These are phyloP conservation scores for Gossypium longicalyx DNA, from an alignment of 345 rosid genomes.

Conservation along the genomic window DNA sequence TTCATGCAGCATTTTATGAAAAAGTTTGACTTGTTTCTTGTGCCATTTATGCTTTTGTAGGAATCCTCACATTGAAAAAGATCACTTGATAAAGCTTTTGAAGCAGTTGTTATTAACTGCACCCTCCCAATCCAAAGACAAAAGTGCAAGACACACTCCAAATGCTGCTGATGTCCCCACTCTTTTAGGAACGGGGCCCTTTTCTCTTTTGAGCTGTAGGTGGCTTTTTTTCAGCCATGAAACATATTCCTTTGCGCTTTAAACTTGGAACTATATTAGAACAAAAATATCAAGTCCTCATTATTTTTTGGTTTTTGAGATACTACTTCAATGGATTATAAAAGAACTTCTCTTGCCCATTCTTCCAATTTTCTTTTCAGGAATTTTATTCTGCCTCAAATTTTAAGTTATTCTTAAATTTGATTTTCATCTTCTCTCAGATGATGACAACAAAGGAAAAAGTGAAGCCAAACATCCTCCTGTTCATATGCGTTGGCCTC, in stretches of 20 bases:
- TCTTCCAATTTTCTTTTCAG: background rate
- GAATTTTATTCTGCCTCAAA: background rate
- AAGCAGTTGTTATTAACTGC: conserved; percentile 67
- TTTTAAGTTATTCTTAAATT: conserved; percentile 16
- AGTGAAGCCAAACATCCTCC: conserved; percentile 44
- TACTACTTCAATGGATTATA: background rate
- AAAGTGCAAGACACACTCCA: conserved; percentile 45
- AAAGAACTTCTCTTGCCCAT: background rate
- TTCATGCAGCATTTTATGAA: background rate
- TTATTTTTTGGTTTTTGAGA: background rate
- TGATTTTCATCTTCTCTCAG: conserved; percentile 32
- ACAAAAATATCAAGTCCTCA: background rate
- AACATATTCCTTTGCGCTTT: background rate
- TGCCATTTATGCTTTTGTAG: conserved; percentile 38
- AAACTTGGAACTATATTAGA: background rate
- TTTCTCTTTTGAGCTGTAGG: conserved; percentile 87
- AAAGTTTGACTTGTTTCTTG: conserved; percentile 18
- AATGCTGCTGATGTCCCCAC: conserved; percentile 91
- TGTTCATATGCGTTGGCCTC: conserved; percentile 92
- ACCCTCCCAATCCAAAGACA: conserved; percentile 45
- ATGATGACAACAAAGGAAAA: conserved; percentile 39
- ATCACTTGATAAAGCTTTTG: conserved; percentile 93
- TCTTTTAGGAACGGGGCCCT: conserved; percentile 75
- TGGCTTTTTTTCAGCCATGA: conserved; percentile 25
- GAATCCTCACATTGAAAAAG: conserved; percentile 78